Evolutionary conservation across 75 land plant genomes (phyloP), one percentile per base, ranked within the genome.

Genomic region (Cryptomeria japonica): DNA sequence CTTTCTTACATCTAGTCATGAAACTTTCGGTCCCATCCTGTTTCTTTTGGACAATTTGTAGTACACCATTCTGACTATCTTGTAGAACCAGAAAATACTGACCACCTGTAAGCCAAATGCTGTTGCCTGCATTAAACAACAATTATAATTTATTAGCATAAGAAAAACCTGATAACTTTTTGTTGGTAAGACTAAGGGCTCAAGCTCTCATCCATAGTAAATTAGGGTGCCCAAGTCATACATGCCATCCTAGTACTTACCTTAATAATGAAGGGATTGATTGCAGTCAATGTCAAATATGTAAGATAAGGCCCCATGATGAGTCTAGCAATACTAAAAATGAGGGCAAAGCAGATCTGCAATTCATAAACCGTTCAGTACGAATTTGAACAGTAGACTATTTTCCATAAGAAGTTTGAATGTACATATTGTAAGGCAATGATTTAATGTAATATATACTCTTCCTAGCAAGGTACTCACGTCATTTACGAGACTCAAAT

Each of bases 1-100:
- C 34, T 46, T 44, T 82, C 25, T 46, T 44, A 82, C 51, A 25
- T 46, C 19, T 46, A n/a, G 34, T 25, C 22, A 42, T 9, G 34
- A 82, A 51, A 34, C n/a, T 39, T 79, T 79, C 18, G 25, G 44
- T 41, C 8, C 82, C 82, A 25, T 79, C 37, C 5, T 64, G 86
- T 88, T 84, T 49, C 93, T 90, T 86, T 92, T 94, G 1, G 47
- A 34, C 32, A 97, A 49, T 86, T 96, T 97, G 92, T 95, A 96
- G 53, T 22, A 87, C 11, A 96, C 91, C 95, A 97, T 96, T 84
- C 95, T 92, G 11, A 87, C 93, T 32, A 97, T 97, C 92, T 96
- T 97, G 92, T 92, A 97, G 88, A 96, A 96, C 99, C 99, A 97
- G 89, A 94, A 96, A 19, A 95, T 88, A 88, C 98, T 97, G n/a